Evolutionary conservation across 345 rosid genomes (phyloP).

Genomic region (Citropsis articulata): DNA sequence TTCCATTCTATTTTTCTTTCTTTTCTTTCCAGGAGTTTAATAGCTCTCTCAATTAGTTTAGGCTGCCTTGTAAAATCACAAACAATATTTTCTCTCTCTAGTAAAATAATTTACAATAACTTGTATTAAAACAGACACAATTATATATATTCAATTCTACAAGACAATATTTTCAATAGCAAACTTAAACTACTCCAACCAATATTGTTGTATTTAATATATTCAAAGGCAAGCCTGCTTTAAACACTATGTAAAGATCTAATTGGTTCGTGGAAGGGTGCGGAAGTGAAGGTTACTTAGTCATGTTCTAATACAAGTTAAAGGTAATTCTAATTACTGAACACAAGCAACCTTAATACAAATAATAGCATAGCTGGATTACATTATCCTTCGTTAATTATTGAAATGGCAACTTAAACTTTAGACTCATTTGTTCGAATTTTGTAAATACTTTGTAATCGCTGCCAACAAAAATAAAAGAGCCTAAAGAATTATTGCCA

Average conservation of each 20-base stretch:
- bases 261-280: not conserved
- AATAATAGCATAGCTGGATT: not conserved
- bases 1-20: not conserved
- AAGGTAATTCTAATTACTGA: not conserved
- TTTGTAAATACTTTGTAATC: not conserved
- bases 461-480: not conserved
- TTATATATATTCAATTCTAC: too few relatives aligned
- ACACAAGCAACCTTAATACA: not conserved
- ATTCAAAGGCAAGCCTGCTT: not conserved
- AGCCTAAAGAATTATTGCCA: not conserved
- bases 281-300: not conserved
- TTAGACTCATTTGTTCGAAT: not conserved
- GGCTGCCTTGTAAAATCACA: too few relatives aligned
- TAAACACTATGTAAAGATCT: not conserved
- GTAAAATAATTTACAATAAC: too few relatives aligned
- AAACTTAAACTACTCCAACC: not conserved
- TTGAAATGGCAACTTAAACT: not conserved
- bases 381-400: not conserved
- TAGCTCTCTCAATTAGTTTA: not conserved
- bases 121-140: too few relatives aligned
- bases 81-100: too few relatives aligned
- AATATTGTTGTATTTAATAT: not conserved
- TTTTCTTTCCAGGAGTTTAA: not conserved
- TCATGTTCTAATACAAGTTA: not conserved
- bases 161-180: not conserved